A percentile compares a stretch with the other conserved stretches of the same genome.
phyloP scores from a whole-genome alignment of 2,329 filamentous ascomycete genomes.

The Pestalotiopsis sp. region DNA sequence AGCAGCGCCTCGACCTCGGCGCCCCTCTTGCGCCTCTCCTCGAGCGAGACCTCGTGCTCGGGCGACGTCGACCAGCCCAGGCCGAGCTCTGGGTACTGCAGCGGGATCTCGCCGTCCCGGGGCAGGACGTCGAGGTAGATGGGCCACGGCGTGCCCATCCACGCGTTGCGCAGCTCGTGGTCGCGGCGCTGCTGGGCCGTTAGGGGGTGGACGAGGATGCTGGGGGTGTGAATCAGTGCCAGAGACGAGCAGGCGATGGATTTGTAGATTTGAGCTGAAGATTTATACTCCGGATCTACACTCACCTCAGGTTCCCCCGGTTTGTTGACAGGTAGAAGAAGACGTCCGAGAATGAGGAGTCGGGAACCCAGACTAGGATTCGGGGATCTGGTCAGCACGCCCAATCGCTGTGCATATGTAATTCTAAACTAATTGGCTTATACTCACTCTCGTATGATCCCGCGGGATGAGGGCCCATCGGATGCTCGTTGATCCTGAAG shows the following conservation, averaged over 20 bases:
- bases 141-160: conserved; percentile 35
- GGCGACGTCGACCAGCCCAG: conserved; percentile 30
- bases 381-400: not conserved
- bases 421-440: not conserved
- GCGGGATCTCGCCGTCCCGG: conserved; percentile 25
- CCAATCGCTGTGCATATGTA: not conserved
- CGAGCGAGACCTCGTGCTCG: conserved; percentile 29
- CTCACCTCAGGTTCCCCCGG: conserved; percentile 30
- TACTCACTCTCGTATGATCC: conserved; percentile 35
- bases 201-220: conserved; percentile 33
- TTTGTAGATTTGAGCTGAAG: not conserved
- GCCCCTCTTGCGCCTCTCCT: conserved; percentile 30
- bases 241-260: not conserved
- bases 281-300: not conserved
- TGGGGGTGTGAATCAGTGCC: conserved; percentile 6
- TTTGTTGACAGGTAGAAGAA: conserved; percentile 36
- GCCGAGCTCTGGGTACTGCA: conserved; percentile 34
- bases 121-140: conserved; percentile 33
- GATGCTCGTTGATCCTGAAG: conserved; percentile 17
- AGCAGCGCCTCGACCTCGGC: conserved; percentile 31
- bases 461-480: conserved; percentile 34
- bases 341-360: conserved; percentile 35
- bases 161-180: conserved; percentile 33
- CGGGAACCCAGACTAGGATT: conserved; percentile 31
- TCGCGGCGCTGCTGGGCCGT: conserved; percentile 32